Conservation (phyloP, 2,329 filamentous ascomycete genomes). For the Fulvia fulva region DNA sequence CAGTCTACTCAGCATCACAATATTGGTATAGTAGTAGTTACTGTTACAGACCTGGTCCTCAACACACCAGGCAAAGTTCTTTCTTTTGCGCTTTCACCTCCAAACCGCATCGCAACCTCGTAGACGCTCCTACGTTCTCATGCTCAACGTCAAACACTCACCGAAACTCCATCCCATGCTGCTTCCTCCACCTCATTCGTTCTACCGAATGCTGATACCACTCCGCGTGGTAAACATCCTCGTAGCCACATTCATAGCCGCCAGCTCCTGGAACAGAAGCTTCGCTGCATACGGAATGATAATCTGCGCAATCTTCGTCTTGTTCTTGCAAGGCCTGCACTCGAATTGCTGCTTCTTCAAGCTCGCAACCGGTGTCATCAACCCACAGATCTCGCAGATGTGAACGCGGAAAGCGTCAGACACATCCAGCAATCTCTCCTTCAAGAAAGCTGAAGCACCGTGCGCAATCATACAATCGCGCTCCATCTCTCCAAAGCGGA, state of each 20-base stretch:
- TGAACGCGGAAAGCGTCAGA: slow-evolving; percentile 97
- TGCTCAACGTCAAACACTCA: neutral
- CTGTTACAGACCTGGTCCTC: neutral
- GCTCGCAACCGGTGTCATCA: slow-evolving; percentile 99
- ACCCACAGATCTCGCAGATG: slow-evolving; percentile 95
- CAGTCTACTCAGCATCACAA: neutral
- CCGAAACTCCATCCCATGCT: neutral
- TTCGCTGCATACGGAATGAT: slow-evolving; percentile 98
- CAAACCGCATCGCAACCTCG: neutral
- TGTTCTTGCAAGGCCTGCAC: slow-evolving; percentile 97
- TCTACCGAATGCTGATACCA: slow-evolving; percentile 31
- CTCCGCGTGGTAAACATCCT: slow-evolving; percentile 78
- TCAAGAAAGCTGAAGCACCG: slow-evolving; percentile 91
- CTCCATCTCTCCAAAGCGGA: slow-evolving; percentile 99
- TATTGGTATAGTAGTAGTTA: neutral
- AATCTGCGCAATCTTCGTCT: slow-evolving; percentile 96
- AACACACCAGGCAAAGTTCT: neutral
- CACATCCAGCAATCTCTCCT: slow-evolving; percentile 95
- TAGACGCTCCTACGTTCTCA: neutral
- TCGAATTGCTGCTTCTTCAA: slow-evolving; percentile 94
- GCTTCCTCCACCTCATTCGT: neutral
- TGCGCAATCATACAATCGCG: slow-evolving; percentile 99
- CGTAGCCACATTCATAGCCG: slow-evolving; percentile 96
- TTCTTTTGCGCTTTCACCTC: neutral
- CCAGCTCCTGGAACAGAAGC: slow-evolving; percentile 94